Percentiles rank a stretch among this genome's conserved stretches.
Conservation (phyloP, 108 stramenopile species). For the Pseudonitzschia multistriata region DNA sequence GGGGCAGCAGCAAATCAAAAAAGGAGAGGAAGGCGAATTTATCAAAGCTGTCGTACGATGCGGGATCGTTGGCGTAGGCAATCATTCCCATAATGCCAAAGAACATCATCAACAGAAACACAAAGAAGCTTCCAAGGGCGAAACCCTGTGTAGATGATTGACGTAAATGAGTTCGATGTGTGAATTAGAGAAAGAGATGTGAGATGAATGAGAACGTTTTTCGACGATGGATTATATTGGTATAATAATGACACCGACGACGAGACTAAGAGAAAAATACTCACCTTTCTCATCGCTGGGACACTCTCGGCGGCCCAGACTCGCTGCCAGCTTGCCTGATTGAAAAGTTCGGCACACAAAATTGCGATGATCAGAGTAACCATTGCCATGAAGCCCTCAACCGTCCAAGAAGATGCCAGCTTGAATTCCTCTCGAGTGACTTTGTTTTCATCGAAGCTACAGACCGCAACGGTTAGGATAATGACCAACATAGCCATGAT, state of each 20-base stretch:
- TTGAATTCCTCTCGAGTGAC: conserved; percentile 57
- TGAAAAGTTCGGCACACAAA: conserved; percentile 71
- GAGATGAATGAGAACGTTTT: not conserved
- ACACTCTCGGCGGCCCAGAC: conserved; percentile 75
- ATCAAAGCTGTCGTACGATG: conserved; percentile 51
- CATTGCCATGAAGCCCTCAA: conserved; percentile 59
- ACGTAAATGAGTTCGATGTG: not conserved
- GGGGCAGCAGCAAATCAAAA: conserved; percentile 64
- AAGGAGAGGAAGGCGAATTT: conserved; percentile 69
- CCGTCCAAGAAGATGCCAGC: conserved; percentile 61
- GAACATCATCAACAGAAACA: conserved; percentile 80
- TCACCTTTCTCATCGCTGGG: conserved; percentile 36
- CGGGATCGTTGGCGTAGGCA: conserved; percentile 71
- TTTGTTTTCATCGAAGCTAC: conserved; percentile 46
- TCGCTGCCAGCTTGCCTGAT: conserved; percentile 73
- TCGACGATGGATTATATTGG: not conserved
- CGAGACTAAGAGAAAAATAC: not conserved
- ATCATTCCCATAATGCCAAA: conserved; percentile 86
- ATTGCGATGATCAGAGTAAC: conserved; percentile 71
- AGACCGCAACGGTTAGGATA: conserved; percentile 49
- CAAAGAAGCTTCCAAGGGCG: conserved; percentile 42
- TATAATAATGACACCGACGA: not conserved
- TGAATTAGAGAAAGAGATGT: not conserved
- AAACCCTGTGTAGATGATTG: conserved; percentile 42
- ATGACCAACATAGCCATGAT: conserved; percentile 60